phyloP scores from a whole-genome alignment of 257 asterid species.

The Nicotiana benthamiana region DNA sequence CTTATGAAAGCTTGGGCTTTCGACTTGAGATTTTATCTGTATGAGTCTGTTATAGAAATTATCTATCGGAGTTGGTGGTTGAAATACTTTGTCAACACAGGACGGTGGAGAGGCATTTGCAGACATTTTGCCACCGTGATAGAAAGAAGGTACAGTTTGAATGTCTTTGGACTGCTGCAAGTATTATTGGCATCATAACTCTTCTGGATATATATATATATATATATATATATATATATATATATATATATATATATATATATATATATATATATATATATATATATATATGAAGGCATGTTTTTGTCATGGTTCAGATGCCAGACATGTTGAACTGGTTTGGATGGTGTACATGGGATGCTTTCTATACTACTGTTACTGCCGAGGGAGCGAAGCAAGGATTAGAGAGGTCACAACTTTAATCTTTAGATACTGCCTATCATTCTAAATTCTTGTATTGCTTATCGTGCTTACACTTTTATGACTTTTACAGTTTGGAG shows the following conservation, averaged over 20 bases:
- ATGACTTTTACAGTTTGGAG: slow-evolving; percentile 41
- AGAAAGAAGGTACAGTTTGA: slow-evolving; percentile 62
- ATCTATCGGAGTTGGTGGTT: not conserved
- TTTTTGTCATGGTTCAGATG: slow-evolving; percentile 39
- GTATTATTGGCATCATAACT: not conserved
- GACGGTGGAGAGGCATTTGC: slow-evolving; percentile 74
- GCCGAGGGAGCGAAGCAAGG: slow-evolving; percentile 82
- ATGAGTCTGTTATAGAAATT: not conserved
- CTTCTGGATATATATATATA: not conserved
- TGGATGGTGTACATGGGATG: slow-evolving; percentile 99
- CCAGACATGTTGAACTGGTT: slow-evolving; percentile 96
- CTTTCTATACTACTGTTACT: slow-evolving; percentile 84
- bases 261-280: not conserved
- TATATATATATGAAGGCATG: not conserved
- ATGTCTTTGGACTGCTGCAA: not conserved
- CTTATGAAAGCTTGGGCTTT: not conserved
- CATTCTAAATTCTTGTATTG: not conserved
- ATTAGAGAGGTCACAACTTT: slow-evolving; percentile 46
- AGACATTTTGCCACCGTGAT: slow-evolving; percentile 77
- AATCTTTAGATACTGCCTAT: not conserved
- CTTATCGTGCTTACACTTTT: not conserved
- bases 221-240: not conserved
- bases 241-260: not conserved
- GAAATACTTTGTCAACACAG: slow-evolving; percentile 29
- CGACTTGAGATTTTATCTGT: too few relatives aligned